Conservation (phyloP, 345 rosid genomes). For the Acer yangbiense region DNA sequence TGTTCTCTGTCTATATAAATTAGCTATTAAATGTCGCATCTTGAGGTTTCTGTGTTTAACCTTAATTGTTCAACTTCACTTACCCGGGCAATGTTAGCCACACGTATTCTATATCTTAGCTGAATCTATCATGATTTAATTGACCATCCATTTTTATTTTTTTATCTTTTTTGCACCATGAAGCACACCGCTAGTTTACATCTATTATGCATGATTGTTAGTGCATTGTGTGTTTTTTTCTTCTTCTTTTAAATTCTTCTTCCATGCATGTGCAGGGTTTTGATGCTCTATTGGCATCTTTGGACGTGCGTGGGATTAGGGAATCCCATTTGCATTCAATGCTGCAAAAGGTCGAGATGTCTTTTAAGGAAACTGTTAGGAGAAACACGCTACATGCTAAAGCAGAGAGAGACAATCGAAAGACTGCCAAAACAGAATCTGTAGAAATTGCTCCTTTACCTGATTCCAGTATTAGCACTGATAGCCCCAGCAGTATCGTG, state of each 20-base stretch:
- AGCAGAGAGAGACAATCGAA: slow-evolving; percentile 12
- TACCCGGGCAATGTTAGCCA: not conserved
- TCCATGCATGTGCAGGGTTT: slow-evolving; percentile 54
- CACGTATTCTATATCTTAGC: not conserved
- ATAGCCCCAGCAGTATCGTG: slow-evolving; percentile 41
- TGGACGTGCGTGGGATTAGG: slow-evolving; percentile 82
- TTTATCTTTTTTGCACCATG: not conserved
- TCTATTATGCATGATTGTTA: not conserved
- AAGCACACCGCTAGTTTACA: not conserved
- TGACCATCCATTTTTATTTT: not conserved
- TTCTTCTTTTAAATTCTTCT: not conserved
- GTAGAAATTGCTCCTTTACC: slow-evolving; percentile 24
- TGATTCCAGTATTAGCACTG: slow-evolving; percentile 22
- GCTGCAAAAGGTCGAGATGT: slow-evolving; percentile 67
- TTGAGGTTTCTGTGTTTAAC: slow-evolving; percentile 3
- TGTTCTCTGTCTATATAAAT: not conserved
- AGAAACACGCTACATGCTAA: slow-evolving; percentile 24
- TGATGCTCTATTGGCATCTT: slow-evolving; percentile 56
- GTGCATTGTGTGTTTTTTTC: not conserved
- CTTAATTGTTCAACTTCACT: not conserved
- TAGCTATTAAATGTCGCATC: not conserved
- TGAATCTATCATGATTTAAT: not conserved
- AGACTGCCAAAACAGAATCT: slow-evolving; percentile 34
- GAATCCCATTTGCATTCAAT: slow-evolving; percentile 73
- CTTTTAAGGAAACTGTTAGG: slow-evolving; percentile 70